Conservation (phyloP, 495 filamentous ascomycete species). For the Acidomyces sp. region DNA sequence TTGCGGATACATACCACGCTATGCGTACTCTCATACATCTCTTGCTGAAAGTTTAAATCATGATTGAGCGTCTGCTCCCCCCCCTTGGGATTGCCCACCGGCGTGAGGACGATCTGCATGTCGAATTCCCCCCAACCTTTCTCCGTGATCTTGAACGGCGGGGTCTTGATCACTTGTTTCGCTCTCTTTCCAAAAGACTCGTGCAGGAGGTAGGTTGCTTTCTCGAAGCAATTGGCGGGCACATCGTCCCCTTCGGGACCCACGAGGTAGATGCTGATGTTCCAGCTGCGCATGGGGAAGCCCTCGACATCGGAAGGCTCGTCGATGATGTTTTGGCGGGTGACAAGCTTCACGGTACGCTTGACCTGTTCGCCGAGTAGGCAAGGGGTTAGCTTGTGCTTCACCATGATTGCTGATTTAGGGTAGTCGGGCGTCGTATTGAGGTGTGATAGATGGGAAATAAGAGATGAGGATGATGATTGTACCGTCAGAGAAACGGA, state of each 20-base stretch:
- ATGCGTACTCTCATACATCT: constrained; percentile 75
- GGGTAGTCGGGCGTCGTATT: no score
- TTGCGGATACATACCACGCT: constrained; percentile 42
- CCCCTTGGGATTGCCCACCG: constrained; percentile 54
- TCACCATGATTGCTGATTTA: no score
- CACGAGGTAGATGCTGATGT: constrained; percentile 46
- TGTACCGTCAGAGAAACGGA: no score
- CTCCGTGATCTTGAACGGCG: constrained; percentile 81
- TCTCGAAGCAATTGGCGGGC: constrained; percentile 74
- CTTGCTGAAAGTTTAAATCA: constrained; percentile 79
- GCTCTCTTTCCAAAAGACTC: constrained; percentile 74
- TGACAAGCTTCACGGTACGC: constrained; percentile 81
- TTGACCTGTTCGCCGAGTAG: no score
- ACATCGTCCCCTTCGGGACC: constrained; percentile 49
- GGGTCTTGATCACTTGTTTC: constrained; percentile 67
- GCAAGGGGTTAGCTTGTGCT: no score
- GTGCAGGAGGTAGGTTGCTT: constrained; percentile 81
- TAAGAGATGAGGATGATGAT: no score
- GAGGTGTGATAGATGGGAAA: no score
- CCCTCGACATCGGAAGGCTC: constrained; percentile 69
- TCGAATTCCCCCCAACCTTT: constrained; percentile 99
- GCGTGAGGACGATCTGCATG: constrained; percentile 69
- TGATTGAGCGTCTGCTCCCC: constrained; percentile 71
- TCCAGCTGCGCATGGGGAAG: constrained; percentile 74
- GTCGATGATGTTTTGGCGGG: constrained; percentile 51